Evolutionary conservation across 73 alveolate genomes (phyloP), one percentile per base, ranked within the genome.

Genomic region (Paramecium tetraurelia): DNA sequence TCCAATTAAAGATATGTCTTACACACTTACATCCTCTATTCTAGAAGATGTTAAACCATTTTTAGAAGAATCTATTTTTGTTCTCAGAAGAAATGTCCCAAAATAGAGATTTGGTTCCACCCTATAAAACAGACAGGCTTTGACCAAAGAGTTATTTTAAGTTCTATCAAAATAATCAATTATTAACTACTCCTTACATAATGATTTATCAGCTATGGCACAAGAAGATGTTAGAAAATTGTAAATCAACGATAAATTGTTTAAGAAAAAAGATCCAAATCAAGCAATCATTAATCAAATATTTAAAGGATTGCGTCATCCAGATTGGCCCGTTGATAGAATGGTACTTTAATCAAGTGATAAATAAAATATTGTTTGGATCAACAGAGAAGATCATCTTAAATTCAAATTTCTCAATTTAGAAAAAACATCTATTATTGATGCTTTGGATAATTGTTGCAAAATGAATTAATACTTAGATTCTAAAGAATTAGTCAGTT

Each of bases 301-400:
- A 18, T 80, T 44, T 44, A 41, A 80, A 46, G 90, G 75, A 4
- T 80, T 35, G 24, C 35, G 90, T 18, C 75, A 80, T 44, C 90
- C 90, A 20, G 90, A 80, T 80, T 80, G 90, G 90, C 90, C 90
- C 4, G 0, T 22, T 27, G 75, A 80, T 80, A 80, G 90, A 20
- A 43, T 80, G 48, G 41, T 80, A 24, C 33, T 80, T 2, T 41
- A 43, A 24, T 31, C 46, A 22, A 12, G 36, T 20, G 90, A 80
- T 40, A 80, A 80, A 80, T 31, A 48, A 22, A 80, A 80, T 43
- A 80, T 80, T 5, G 90, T 80, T 3, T 80, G 90, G 90, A 80
- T 80, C 7, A 80, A 80, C 22, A 80, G 57, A 48, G 90, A 80
- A 80, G 90, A 80, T 80, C 90, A 80, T 80, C 44, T 80, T 20